Evolutionary conservation across 192 early-diverging fungal genomes (phyloP).

Genomic region (Coemansia sp.): DNA sequence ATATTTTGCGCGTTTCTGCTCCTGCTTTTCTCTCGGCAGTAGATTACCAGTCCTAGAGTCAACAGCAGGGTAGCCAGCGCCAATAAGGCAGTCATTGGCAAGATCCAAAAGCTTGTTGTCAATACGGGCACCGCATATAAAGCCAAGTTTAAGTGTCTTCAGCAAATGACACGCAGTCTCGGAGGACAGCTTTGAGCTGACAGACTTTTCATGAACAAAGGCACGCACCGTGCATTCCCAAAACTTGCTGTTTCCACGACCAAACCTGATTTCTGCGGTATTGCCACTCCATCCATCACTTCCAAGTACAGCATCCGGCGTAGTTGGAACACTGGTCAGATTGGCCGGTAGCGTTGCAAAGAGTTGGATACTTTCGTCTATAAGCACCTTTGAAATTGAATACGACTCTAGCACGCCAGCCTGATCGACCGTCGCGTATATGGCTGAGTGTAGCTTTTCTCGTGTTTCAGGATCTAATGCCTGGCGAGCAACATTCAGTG

Average conservation of each 20-base stretch:
- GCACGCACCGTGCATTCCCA: constrained; percentile 20
- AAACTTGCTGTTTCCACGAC: constrained; percentile 3
- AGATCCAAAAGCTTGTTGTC: neutral
- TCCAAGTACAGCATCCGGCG: neutral
- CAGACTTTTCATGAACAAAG: neutral
- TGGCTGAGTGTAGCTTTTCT: neutral
- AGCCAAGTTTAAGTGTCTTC: constrained; percentile 19
- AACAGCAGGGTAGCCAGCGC: constrained; percentile 7
- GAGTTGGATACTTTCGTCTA: neutral
- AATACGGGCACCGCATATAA: constrained; percentile 1
- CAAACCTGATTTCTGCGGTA: neutral
- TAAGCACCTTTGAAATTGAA: constrained; percentile 1
- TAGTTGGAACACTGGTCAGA: neutral
- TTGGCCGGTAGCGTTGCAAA: neutral
- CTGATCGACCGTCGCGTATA: constrained; percentile 1
- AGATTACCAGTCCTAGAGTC: constrained; percentile 14
- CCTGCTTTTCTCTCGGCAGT: constrained; percentile 5
- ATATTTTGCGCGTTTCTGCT: neutral
- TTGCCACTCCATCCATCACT: neutral
- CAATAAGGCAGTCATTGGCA: constrained; percentile 11
- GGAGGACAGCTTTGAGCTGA: neutral
- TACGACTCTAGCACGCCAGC: neutral
- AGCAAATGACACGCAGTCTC: constrained; percentile 7
- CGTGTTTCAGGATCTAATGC: neutral
- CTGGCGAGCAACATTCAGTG: neutral